Base-by-base conservation (phyloP, 148 eudicot species). In the Arctostaphylos glauca region DNA sequence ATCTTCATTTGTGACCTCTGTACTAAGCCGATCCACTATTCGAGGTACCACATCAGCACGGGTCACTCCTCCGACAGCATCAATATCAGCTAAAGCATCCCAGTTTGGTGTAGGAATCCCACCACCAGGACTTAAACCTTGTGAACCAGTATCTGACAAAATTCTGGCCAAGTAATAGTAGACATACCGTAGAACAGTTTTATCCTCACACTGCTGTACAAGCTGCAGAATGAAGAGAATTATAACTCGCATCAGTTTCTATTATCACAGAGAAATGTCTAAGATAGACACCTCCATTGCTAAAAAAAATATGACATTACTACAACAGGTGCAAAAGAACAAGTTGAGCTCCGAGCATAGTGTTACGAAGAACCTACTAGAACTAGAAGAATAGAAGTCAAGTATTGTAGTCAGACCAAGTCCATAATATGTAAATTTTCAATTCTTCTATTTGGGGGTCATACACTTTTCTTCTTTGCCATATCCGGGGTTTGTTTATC, bases 21-120 rank as follows among this genome's bases (percentile, higher is more conserved):
- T 68, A 80, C 92, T 89, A 80, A 96, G 96, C 83, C 94, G 91
- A 71, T 93, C 93, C 25, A 91, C 88, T 79, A 94, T 93, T 87
- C 93, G 84, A 62, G 99, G 99, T 77, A 94, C 95, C 72, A 96
- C 99, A 91, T 96, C 99, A 85, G 99, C 99, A 78, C 99, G 91
- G 47, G 99, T 96, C 83, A 96, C 96, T 56, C 99, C 99, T 75
- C 98, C 97, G 85, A 84, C 92, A 83, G 95, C 98, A 89, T 94
- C 99, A 84, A 96, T 93, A 80, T 94, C 99, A 82, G 99, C 98
- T 84, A 94, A 89, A 76, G 99, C 99, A 90, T 96, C 99, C 99
- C 99, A 96, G 82, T 96, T 96, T 82, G 99, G 99, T 67, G 99
- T 96, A 74, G 99, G 99, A 81, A 96, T 96, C 76, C 99, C 99